Evolutionary conservation across 768 basidiomycete genomes (phyloP).

Genomic region (Kwoniella pini): DNA sequence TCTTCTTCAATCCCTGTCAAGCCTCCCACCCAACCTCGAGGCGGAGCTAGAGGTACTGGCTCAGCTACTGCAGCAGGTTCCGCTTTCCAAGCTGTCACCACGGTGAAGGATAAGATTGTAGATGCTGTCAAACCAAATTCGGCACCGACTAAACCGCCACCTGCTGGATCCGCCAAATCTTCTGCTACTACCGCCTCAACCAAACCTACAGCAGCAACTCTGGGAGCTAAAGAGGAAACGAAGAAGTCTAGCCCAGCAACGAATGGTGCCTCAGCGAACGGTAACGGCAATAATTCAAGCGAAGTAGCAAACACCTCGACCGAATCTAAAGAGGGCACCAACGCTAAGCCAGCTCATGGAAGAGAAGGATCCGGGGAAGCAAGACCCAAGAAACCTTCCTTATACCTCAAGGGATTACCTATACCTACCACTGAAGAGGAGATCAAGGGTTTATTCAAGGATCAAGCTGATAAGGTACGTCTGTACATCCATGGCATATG

Average conservation of each 20-base stretch:
- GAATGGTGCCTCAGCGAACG: constrained; percentile 55
- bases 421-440: constrained; percentile 37
- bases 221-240: constrained; percentile 6
- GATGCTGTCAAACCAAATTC: constrained; percentile 9
- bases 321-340: constrained; percentile 53
- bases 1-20: constrained; percentile 10
- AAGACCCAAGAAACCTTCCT: constrained; percentile 32
- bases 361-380: constrained; percentile 12
- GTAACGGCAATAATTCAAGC: constrained; percentile 16
- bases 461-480: constrained; percentile 33
- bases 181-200: constrained; percentile 6
- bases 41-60: background rate
- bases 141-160: background rate
- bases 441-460: constrained; percentile 33
- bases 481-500: background rate
- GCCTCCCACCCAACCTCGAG: constrained; percentile 20
- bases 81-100: background rate
- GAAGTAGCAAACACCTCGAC: constrained; percentile 56
- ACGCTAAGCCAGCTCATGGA: constrained; percentile 13
- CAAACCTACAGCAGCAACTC: constrained; percentile 8
- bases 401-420: constrained; percentile 47
- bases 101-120: constrained; percentile 6
- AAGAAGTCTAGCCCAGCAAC: constrained; percentile 14
- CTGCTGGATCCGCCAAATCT: constrained; percentile 4
- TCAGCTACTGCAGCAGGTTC: background rate